Evolutionary conservation across 1,284 basidiomycete genomes (phyloP).

Genomic region (Polyporus tsugae): DNA sequence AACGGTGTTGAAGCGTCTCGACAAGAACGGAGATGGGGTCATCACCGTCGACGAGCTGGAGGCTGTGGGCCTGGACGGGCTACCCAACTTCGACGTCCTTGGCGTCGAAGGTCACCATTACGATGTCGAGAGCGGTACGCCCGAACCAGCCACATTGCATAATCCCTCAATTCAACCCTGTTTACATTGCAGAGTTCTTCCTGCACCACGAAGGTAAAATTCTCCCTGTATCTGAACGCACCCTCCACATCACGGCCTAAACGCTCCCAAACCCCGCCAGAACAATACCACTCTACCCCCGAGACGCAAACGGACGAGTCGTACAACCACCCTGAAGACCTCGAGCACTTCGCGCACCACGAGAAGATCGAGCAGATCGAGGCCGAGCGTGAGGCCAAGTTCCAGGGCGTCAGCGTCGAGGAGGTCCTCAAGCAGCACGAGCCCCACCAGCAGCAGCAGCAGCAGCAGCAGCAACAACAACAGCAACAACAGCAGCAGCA

Average conservation of each 20-base stretch:
- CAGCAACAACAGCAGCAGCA: constrained; percentile 23
- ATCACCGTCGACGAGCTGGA: constrained; percentile 86
- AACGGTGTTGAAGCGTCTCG: constrained; percentile 78
- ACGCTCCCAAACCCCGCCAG: constrained; percentile 44
- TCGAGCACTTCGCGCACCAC: constrained; percentile 90
- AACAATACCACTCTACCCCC: constrained; percentile 93
- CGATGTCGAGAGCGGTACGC: constrained; percentile 84
- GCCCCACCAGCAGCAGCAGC: constrained; percentile 37
- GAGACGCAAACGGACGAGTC: constrained; percentile 97
- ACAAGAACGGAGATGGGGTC: constrained; percentile 82
- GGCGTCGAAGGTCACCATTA: constrained; percentile 95
- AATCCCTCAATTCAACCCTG: constrained; percentile 14
- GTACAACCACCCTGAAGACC: constrained; percentile 92
- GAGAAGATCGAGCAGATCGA: constrained; percentile 89
- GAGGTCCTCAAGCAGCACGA: constrained; percentile 66
- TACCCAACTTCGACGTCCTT: constrained; percentile 90
- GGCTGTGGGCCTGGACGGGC: constrained; percentile 75
- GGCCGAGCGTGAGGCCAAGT: constrained; percentile 83
- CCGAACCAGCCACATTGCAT: constrained; percentile 2
- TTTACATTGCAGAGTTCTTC: constrained; percentile 73
- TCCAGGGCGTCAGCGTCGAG: constrained; percentile 81
- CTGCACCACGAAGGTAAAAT: constrained; percentile 88
- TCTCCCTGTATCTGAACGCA: background rate
- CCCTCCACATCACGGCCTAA: constrained; percentile 10
- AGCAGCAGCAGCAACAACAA: constrained; percentile 22